Percentiles rank a stretch among this genome's conserved stretches.
Conservation (phyloP, 2,329 filamentous ascomycete species). For the Biscogniauxia mediterranea region DNA sequence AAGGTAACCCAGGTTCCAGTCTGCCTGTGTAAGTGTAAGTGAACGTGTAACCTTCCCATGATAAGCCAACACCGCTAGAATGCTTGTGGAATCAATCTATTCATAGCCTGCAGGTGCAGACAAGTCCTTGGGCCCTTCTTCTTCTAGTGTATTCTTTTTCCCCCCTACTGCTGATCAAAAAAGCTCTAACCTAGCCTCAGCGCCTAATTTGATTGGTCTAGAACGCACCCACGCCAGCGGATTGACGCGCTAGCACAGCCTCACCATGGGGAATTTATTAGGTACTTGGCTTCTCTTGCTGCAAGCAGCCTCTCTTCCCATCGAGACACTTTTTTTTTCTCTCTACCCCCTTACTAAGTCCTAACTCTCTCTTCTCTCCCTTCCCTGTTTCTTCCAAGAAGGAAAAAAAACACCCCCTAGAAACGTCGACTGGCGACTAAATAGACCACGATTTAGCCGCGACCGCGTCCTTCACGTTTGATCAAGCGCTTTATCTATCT, state of each 20-base stretch:
- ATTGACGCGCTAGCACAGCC: constrained; percentile 7
- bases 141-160: neutral
- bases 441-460: constrained; percentile 11
- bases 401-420: constrained; percentile 1
- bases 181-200: neutral
- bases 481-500: constrained; percentile 25
- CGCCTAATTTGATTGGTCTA: constrained; percentile 18
- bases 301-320: neutral
- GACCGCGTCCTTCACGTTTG: constrained; percentile 24
- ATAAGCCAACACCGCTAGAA: neutral
- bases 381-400: no score
- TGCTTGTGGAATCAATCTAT: neutral
- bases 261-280: neutral
- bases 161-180: neutral
- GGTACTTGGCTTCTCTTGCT: neutral
- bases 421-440: constrained; percentile 6
- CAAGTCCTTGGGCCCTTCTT: neutral
- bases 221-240: neutral
- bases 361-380: constrained; percentile 7
- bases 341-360: constrained; percentile 3
- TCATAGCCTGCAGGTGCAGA: neutral
- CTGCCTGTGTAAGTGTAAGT: neutral
- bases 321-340: neutral
- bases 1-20: no score
- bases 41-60: no score